Evolutionary conservation across 768 basidiomycete genomes (phyloP).

Genomic region (Fistulinella prunicolor): DNA sequence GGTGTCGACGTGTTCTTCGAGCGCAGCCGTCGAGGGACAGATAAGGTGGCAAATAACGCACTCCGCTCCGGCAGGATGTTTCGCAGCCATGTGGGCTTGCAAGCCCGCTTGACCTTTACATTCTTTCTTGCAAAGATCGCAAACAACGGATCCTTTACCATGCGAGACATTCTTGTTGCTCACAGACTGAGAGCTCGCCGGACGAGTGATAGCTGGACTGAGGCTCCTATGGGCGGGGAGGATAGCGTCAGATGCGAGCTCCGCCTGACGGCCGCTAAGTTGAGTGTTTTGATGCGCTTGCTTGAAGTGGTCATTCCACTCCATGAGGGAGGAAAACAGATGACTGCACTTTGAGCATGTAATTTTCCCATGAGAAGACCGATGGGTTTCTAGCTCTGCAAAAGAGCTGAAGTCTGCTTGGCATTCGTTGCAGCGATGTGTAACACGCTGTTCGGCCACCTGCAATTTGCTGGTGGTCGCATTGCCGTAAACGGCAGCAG

Average conservation of each 20-base stretch:
- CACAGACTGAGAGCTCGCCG: conserved; percentile 18
- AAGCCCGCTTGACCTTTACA: conserved; percentile 23
- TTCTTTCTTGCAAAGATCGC: conserved; percentile 22
- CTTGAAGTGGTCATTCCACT: conserved; percentile 30
- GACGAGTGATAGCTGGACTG: conserved; percentile 16
- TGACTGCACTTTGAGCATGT: conserved; percentile 26
- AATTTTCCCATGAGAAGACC: conserved; percentile 17
- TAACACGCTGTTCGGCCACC: conserved; percentile 1
- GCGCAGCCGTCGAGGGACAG: conserved; percentile 20
- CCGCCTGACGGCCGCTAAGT: conserved; percentile 5
- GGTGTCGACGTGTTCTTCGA: conserved; percentile 28
- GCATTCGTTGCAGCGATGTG: conserved; percentile 21
- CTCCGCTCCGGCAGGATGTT: conserved; percentile 20
- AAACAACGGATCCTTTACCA: conserved; percentile 9
- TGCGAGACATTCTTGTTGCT: conserved; percentile 1
- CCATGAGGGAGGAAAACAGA: conserved; percentile 20
- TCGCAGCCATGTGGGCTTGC: conserved; percentile 22
- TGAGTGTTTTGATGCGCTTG: conserved; percentile 13
- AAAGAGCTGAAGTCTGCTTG: conserved; percentile 14
- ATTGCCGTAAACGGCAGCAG: not conserved
- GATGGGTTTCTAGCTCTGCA: conserved; percentile 20
- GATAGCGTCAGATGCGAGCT: conserved; percentile 1
- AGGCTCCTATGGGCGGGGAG: conserved; percentile 7
- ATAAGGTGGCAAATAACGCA: conserved; percentile 26
- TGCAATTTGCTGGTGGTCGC: not conserved